A percentile compares a stretch with the other conserved stretches of the same genome.
phyloP scores from a whole-genome alignment of 345 rosid genomes.

The Brassica rapa region DNA sequence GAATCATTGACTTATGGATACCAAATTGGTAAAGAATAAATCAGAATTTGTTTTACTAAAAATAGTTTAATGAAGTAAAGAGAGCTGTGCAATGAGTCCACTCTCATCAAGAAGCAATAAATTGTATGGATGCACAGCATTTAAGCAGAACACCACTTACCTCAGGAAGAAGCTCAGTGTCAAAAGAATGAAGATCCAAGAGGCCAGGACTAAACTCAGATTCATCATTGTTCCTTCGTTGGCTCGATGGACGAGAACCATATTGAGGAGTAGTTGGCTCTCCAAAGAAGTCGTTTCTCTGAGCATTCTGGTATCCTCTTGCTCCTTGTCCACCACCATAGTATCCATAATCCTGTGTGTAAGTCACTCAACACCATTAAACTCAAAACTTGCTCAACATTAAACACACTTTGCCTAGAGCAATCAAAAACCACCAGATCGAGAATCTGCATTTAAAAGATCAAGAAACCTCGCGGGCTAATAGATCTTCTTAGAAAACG shows the following conservation, averaged over 20 bases:
- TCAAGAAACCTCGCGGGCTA: not conserved
- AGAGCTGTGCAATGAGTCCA: conserved; percentile 24
- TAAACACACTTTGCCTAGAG: not conserved
- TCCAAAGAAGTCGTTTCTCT: conserved; percentile 63
- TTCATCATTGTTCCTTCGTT: conserved; percentile 70
- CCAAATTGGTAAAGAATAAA: not conserved
- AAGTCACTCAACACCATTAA: conserved; percentile 1
- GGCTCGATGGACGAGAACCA: conserved; percentile 59
- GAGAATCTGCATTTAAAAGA: not conserved
- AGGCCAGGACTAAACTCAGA: conserved; percentile 97
- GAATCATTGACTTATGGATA: not conserved
- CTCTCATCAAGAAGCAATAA: conserved; percentile 21
- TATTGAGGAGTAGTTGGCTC: conserved; percentile 84
- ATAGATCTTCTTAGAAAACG: conserved; percentile 9
- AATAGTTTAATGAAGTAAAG: conserved; percentile 22
- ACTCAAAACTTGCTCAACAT: not conserved
- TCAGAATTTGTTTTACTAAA: conserved; percentile 11
- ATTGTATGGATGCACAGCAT: conserved; percentile 8
- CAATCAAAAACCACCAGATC: conserved; percentile 25
- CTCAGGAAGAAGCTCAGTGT: conserved; percentile 96
- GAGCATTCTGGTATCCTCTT: conserved; percentile 63
- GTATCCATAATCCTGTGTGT: conserved; percentile 72
- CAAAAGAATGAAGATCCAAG: conserved; percentile 93
- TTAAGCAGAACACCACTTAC: conserved; percentile 39
- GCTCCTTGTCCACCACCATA: conserved; percentile 63